Base-by-base conservation (phyloP, 2,329 filamentous ascomycete genomes). In the Mariannaea elegans region DNA sequence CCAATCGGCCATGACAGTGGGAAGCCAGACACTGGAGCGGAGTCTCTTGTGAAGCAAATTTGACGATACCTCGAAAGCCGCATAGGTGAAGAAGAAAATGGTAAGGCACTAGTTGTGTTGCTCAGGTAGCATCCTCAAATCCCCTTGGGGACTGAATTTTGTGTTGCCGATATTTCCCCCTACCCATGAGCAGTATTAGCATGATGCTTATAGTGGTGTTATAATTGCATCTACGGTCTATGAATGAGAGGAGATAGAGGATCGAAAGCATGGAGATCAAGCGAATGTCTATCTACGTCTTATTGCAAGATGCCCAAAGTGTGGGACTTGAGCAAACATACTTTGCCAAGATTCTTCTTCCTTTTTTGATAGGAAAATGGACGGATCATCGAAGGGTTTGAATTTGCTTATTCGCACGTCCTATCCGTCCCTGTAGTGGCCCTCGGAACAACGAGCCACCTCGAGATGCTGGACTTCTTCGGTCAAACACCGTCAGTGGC, bases 71-170 rank as follows among this genome's bases (percentile, higher is more conserved):
- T 94, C 91, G 63, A 92, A 92, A 18, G 90, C 80, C 2, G 90
- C 82, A 71, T 95, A 95, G 2, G 89, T 74, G 63, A 94, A 86
- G 80, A 94, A 95, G 80, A 96, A 95, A 61, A 93, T 85, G 4
- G 82, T 82, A 6, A 90, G 80, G 47, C 87, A 84, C 68, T 86
- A 82, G 74, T 93, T 94, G 76, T 93, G 95, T 71, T 93, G 83
- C 56, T 86, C 82, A 4, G 83, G 74, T 0, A 82, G 84, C 81
- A 94, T 86, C 14, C 82, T 62, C 14, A 85, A 72, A 53, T 83
- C 80, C 58, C 86, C 77, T 41, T 81, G 78, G 1, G 86, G 75
- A 2, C 82, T 82, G 50, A 91, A 88, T 73, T 90, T 90, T 12
- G 89, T 88, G 69, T 90, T 90, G 56, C 82, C 82, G 46, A 84